These are phyloP conservation scores for Camellia sinensis DNA, from an alignment of 148 eudicot genomes.

Conservation along the genomic window DNA sequence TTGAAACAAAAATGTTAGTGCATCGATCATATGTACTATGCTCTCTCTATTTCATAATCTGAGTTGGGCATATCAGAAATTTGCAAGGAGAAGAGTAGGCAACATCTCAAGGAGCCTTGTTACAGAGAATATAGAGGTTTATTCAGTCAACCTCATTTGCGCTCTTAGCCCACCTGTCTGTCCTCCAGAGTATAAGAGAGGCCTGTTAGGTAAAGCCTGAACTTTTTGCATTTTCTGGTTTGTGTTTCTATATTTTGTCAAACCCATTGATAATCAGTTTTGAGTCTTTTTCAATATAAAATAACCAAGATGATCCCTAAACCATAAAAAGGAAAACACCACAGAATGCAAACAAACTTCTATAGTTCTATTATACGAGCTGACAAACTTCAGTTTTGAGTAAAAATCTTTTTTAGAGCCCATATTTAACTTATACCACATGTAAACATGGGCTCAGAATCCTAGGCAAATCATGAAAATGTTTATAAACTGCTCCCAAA, in stretches of 20 bases:
- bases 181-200: conserved; percentile 60
- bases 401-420: too few relatives aligned
- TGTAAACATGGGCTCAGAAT: too few relatives aligned
- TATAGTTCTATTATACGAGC: too few relatives aligned
- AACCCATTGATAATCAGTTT: too few relatives aligned
- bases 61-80: conserved; percentile 18
- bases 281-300: too few relatives aligned
- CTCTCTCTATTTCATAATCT: conserved; percentile 12
- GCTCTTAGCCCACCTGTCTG: conserved; percentile 44
- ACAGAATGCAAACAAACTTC: too few relatives aligned
- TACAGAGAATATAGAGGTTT: conserved; percentile 10
- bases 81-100: conserved; percentile 16
- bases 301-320: too few relatives aligned
- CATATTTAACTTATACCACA: too few relatives aligned
- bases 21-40: conserved; percentile 25
- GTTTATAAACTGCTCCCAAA: too few relatives aligned
- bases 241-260: conserved; percentile 20
- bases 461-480: too few relatives aligned
- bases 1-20: conserved; percentile 16
- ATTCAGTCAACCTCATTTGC: conserved; percentile 60
- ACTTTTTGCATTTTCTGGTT: conserved; percentile 34
- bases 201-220: conserved; percentile 49
- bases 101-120: conserved; percentile 14
- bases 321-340: too few relatives aligned
- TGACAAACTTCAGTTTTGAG: too few relatives aligned